A percentile compares a stretch with the other conserved stretches of the same genome.
phyloP scores from a whole-genome alignment of 306 rosid species.

The Ceratonia siliqua region DNA sequence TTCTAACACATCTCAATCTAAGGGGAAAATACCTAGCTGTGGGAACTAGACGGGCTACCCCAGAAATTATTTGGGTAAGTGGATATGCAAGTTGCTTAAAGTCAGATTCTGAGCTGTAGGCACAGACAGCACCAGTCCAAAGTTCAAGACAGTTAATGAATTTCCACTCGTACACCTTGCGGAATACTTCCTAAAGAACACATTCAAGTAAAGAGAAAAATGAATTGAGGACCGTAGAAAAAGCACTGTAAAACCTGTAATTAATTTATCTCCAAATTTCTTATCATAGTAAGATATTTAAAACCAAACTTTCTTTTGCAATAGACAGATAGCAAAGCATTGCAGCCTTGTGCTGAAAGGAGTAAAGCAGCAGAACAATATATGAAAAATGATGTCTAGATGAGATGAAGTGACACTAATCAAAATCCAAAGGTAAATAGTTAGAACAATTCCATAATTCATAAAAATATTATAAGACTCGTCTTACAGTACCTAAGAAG shows the following conservation, averaged over 20 bases:
- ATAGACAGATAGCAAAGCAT: slow-evolving; percentile 10
- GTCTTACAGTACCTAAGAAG: slow-evolving; percentile 9
- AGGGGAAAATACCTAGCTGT: slow-evolving; percentile 88
- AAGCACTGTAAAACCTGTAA: slow-evolving; percentile 17
- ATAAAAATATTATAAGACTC: not conserved
- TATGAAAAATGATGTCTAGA: slow-evolving; percentile 6
- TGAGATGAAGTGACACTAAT: not conserved
- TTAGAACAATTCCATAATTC: not conserved
- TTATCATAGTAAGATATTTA: not conserved
- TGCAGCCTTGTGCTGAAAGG: slow-evolving; percentile 13
- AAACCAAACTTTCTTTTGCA: not conserved
- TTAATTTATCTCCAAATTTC: not conserved
- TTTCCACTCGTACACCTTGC: slow-evolving; percentile 94
- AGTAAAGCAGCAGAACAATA: not conserved
- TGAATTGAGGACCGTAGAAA: slow-evolving; percentile 23
- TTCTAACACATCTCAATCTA: slow-evolving; percentile 76
- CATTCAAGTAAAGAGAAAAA: slow-evolving; percentile 26
- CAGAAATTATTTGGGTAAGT: slow-evolving; percentile 78
- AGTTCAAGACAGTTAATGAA: slow-evolving; percentile 92
- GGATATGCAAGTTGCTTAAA: slow-evolving; percentile 91
- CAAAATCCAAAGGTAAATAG: slow-evolving; percentile 24
- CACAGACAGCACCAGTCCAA: slow-evolving; percentile 81
- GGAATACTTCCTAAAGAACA: slow-evolving; percentile 80
- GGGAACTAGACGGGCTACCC: slow-evolving; percentile 88
- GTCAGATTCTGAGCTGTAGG: slow-evolving; percentile 74